A percentile compares a stretch with the other conserved stretches of the same genome.
Evolutionary conservation across 805 yeast genomes (phyloP).

Genomic region (Starmerella gropengiesseri): DNA sequence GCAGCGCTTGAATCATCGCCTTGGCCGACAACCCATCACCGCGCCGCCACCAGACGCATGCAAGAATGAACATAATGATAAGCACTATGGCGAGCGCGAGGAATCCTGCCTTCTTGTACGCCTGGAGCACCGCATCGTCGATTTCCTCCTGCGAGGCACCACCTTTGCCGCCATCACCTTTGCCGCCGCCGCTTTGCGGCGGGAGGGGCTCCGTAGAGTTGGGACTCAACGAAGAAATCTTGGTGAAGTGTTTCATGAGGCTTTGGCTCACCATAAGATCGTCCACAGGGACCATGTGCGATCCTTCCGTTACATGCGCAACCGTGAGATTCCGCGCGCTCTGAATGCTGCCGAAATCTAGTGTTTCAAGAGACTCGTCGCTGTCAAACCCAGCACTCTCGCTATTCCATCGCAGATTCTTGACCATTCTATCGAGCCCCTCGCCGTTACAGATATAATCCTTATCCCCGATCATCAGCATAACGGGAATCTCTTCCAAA

Average conservation of each 20-base stretch:
- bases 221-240: not conserved
- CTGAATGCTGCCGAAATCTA: conserved; percentile 8
- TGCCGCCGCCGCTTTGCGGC: not conserved
- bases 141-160: not conserved
- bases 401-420: conserved; percentile 56
- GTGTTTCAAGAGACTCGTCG: not conserved
- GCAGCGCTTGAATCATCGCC: conserved; percentile 20
- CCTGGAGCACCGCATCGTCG: conserved; percentile 29
- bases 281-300: conserved; percentile 93
- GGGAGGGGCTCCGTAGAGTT: not conserved
- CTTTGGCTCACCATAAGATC: conserved; percentile 15
- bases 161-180: not conserved
- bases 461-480: conserved; percentile 76
- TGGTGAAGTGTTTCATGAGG: conserved; percentile 27
- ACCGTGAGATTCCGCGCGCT: conserved; percentile 63
- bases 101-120: conserved; percentile 32
- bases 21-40: conserved; percentile 18
- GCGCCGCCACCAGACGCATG: conserved; percentile 18
- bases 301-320: conserved; percentile 59
- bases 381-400: conserved; percentile 22
- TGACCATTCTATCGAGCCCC: conserved; percentile 61
- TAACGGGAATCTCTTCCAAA: conserved; percentile 45
- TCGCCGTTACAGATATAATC: conserved; percentile 79
- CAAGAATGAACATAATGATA: conserved; percentile 20
- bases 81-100: conserved; percentile 31